Conservation (phyloP, 2,329 filamentous ascomycete genomes). For the Aphanocladium album region DNA sequence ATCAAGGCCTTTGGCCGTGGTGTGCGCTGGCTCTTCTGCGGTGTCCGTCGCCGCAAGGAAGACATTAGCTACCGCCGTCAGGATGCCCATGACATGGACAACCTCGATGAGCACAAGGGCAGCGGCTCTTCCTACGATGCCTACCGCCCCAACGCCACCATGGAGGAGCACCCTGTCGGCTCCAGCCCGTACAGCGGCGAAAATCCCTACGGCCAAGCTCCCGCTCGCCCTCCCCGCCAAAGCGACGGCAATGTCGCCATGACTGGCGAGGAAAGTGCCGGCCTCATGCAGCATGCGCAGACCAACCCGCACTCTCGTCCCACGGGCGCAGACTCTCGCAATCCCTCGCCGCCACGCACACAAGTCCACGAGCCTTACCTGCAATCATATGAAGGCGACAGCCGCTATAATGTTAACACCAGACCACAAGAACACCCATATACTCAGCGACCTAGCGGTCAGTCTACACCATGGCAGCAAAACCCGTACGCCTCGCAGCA, state of each 20-base stretch:
- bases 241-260: constrained; percentile 16
- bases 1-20: constrained; percentile 74
- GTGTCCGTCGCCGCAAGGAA: constrained; percentile 55
- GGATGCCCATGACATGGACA: constrained; percentile 31
- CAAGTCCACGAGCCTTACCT: constrained; percentile 10
- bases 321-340: background rate
- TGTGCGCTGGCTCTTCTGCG: constrained; percentile 75
- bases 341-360: background rate
- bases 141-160: constrained; percentile 26
- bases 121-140: constrained; percentile 20
- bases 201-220: constrained; percentile 30
- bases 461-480: background rate
- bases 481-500: constrained; percentile 1
- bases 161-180: constrained; percentile 27
- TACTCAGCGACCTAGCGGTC: constrained; percentile 2
- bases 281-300: constrained; percentile 37
- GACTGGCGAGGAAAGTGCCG: constrained; percentile 34
- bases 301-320: constrained; percentile 21
- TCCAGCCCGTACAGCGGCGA: constrained; percentile 33
- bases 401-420: background rate
- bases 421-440: constrained; percentile 5
- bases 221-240: constrained; percentile 22
- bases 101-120: constrained; percentile 28
- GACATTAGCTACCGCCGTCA: constrained; percentile 46
- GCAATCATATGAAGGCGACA: background rate